Percentiles rank a stretch among this genome's conserved stretches.
phyloP scores from a whole-genome alignment of 148 eudicot genomes.

The Gaultheria prostrata region DNA sequence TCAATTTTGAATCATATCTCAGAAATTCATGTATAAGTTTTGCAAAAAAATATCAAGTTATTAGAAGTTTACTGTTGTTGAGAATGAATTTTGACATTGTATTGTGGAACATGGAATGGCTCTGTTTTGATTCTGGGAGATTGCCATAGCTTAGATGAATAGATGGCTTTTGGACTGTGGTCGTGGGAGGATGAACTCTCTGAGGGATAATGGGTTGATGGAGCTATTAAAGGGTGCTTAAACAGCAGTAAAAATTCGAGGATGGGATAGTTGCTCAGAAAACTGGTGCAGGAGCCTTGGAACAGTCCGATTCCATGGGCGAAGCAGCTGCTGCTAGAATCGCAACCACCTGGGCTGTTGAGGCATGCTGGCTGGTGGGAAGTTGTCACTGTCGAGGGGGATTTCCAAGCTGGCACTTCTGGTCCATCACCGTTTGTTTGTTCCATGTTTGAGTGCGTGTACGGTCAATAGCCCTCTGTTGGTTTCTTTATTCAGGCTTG shows the following conservation, averaged over 20 bases:
- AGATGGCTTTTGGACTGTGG: background rate
- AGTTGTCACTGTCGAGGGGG: background rate
- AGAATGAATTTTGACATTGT: background rate
- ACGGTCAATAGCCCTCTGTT: background rate
- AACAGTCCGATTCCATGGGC: background rate
- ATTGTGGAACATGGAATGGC: background rate
- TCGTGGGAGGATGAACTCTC: background rate
- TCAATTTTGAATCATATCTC: background rate
- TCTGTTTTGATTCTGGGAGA: background rate
- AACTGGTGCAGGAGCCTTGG: background rate
- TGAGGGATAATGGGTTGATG: background rate
- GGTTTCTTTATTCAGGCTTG: background rate
- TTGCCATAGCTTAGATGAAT: background rate
- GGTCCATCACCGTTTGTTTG: background rate
- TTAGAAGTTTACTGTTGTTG: background rate
- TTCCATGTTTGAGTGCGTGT: no score
- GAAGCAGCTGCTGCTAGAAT: background rate
- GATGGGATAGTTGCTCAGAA: background rate
- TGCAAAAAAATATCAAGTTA: background rate
- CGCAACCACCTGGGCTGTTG: background rate
- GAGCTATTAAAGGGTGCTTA: background rate
- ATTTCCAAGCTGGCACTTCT: background rate
- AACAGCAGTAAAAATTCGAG: background rate
- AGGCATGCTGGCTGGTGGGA: background rate
- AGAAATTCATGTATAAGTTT: constrained; percentile 1